Evolutionary conservation across 257 asterid genomes (phyloP).

Genomic region (Gentiana dahurica): DNA sequence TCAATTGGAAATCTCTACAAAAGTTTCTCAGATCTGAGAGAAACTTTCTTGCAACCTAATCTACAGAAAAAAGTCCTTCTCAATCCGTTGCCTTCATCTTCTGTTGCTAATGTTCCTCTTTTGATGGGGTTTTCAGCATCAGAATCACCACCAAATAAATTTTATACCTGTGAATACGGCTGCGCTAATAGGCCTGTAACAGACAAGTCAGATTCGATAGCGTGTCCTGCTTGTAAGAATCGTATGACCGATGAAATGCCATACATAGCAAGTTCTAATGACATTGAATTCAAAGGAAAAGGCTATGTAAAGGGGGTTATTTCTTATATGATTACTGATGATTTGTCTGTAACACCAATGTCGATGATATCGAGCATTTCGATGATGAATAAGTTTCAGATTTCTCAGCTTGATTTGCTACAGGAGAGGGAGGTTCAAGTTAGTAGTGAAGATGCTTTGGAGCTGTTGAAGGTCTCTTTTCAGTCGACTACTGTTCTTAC

Average conservation of each 20-base stretch:
- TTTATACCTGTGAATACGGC: no score
- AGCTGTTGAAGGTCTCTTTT: not conserved
- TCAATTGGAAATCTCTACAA: slow-evolving; percentile 7
- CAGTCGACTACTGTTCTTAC: not conserved
- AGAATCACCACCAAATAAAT: no score
- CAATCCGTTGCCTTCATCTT: not conserved
- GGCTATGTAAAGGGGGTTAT: slow-evolving; percentile 3
- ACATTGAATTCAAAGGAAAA: no score
- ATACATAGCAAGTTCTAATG: no score
- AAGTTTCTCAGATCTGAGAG: not conserved
- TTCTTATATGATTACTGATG: slow-evolving; percentile 8
- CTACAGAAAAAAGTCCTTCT: not conserved
- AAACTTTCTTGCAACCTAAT: not conserved
- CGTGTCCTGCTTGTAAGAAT: no score
- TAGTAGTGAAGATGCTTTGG: not conserved
- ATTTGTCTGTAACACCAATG: slow-evolving; percentile 3
- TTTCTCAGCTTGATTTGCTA: not conserved
- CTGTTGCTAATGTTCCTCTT: not conserved
- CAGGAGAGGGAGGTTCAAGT: slow-evolving; percentile 3
- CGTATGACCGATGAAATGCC: no score
- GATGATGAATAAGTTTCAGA: slow-evolving; percentile 1
- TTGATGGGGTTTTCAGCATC: not conserved
- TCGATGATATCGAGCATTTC: not conserved
- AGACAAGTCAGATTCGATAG: no score
- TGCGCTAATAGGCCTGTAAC: no score